Conservation (phyloP, 495 filamentous ascomycete genomes). For the Tetracladium marchalianum region DNA sequence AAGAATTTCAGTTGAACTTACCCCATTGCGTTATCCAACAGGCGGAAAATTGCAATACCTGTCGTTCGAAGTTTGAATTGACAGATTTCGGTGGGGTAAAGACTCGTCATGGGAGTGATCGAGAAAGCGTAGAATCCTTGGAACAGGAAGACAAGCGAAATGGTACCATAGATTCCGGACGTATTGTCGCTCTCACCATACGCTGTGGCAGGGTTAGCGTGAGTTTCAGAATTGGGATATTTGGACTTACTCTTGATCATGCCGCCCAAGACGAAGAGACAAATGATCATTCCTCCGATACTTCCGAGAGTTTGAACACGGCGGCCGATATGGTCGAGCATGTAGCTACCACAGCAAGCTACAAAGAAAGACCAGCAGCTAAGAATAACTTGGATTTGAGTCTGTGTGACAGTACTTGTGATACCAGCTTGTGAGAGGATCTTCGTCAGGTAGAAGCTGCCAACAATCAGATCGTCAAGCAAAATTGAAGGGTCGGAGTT, state of each 20-base stretch:
- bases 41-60: conserved; percentile 35
- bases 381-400: conserved; percentile 26
- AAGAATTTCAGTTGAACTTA: conserved; percentile 22
- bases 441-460: conserved; percentile 16
- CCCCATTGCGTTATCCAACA: conserved; percentile 40
- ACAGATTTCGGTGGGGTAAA: conserved; percentile 46
- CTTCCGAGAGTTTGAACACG: conserved; percentile 8
- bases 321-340: conserved; percentile 9
- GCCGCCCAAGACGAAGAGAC: conserved; percentile 40
- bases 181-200: not conserved
- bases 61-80: conserved; percentile 41
- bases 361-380: conserved; percentile 33
- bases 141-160: conserved; percentile 37
- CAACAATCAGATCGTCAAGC: conserved; percentile 34
- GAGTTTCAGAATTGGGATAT: conserved; percentile 20
- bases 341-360: conserved; percentile 23
- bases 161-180: conserved; percentile 3
- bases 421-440: conserved; percentile 14
- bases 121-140: conserved; percentile 51
- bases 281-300: conserved; percentile 23
- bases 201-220: not conserved
- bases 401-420: conserved; percentile 5
- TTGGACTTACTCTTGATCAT: conserved; percentile 37
- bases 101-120: conserved; percentile 48
- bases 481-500: conserved; percentile 6